Evolutionary conservation across 441 rosid genomes (phyloP).

Genomic region (Daphne laureola): DNA sequence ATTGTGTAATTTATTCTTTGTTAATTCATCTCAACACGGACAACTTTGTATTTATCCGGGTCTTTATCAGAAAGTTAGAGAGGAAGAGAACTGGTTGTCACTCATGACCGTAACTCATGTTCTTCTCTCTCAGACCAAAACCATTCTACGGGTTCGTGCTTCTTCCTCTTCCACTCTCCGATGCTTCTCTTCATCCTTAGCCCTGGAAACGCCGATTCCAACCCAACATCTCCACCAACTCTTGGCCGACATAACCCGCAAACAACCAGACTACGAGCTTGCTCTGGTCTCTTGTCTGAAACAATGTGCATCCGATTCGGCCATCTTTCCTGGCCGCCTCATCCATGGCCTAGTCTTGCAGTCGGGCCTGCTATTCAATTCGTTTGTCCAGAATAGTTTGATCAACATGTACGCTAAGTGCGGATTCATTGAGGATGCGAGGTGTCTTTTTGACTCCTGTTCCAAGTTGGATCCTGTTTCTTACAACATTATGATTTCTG

Average conservation of each 20-base stretch:
- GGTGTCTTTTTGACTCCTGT: conserved; percentile 31
- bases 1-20: too few relatives aligned
- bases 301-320: conserved; percentile 32
- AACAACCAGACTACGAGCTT: conserved; percentile 25
- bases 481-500: conserved; percentile 62
- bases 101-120: conserved; percentile 41
- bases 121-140: conserved; percentile 21
- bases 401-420: conserved; percentile 70
- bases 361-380: conserved; percentile 51
- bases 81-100: background rate
- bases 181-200: conserved; percentile 27
- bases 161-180: conserved; percentile 11
- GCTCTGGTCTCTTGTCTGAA: conserved; percentile 62
- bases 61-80: too few relatives aligned
- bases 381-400: conserved; percentile 57
- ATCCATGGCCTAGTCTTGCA: conserved; percentile 46
- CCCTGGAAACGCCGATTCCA: conserved; percentile 9
- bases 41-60: too few relatives aligned
- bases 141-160: conserved; percentile 6
- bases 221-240: conserved; percentile 12
- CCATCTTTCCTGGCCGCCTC: conserved; percentile 37
- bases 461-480: conserved; percentile 40
- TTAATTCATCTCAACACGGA: too few relatives aligned
- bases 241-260: conserved; percentile 3
- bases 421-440: conserved; percentile 41